These are phyloP conservation scores for Lentinula boryana DNA, from an alignment of 768 basidiomycete species.

Conservation along the genomic window DNA sequence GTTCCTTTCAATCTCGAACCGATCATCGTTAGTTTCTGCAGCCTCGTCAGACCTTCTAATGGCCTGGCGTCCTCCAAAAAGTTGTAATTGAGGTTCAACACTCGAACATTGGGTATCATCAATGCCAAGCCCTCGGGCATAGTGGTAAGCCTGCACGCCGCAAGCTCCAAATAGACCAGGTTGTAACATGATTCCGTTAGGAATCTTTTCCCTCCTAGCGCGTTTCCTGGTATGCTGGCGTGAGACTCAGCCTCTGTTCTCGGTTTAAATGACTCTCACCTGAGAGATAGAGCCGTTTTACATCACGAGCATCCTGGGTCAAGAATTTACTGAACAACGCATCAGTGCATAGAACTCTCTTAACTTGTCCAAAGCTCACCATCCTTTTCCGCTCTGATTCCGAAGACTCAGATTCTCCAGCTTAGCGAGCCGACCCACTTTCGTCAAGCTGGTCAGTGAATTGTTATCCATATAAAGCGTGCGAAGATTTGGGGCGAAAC, in stretches of 20 bases:
- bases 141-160: conserved; percentile 71
- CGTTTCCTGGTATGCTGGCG: conserved; percentile 52
- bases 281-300: conserved; percentile 91
- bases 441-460: conserved; percentile 41
- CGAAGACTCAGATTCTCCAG: conserved; percentile 90
- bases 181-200: conserved; percentile 78
- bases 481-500: conserved; percentile 62
- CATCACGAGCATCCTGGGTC: conserved; percentile 79
- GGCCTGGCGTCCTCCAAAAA: conserved; percentile 71
- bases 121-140: conserved; percentile 65
- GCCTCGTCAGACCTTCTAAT: conserved; percentile 64
- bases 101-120: conserved; percentile 79
- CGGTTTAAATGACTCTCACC: conserved; percentile 47
- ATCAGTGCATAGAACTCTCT: conserved; percentile 8
- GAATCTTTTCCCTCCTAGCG: conserved; percentile 49
- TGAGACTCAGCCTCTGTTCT: conserved; percentile 7
- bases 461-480: conserved; percentile 95
- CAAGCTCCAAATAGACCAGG: conserved; percentile 87
- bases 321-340: conserved; percentile 29
- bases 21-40: conserved; percentile 83
- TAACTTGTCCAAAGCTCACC: conserved; percentile 46
- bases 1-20: conserved; percentile 77
- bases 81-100: conserved; percentile 96
- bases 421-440: conserved; percentile 53
- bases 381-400: conserved; percentile 71